Evolutionary conservation across 2,329 filamentous ascomycete genomes (phyloP).

Genomic region (Verticillium zaregamsianum): DNA sequence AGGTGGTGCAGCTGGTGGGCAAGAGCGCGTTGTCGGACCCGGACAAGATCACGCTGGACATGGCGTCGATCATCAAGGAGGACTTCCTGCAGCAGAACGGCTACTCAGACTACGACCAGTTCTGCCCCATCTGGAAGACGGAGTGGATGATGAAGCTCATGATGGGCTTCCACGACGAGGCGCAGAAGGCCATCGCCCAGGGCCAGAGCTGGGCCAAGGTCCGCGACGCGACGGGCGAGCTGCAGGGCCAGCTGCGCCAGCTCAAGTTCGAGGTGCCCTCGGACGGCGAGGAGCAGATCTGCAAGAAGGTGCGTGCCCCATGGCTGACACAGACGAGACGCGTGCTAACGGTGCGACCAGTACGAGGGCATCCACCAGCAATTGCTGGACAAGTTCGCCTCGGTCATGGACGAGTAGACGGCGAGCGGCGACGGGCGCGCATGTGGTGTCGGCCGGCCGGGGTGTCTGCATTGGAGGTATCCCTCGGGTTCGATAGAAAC

Average conservation of each 20-base stretch:
- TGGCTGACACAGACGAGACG: background rate
- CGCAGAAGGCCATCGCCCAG: constrained; percentile 89
- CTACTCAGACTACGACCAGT: constrained; percentile 98
- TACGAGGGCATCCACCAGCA: constrained; percentile 88
- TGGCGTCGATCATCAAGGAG: constrained; percentile 90
- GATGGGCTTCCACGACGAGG: constrained; percentile 96
- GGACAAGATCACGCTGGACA: constrained; percentile 97
- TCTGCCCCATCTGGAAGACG: constrained; percentile 99
- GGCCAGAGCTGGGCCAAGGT: constrained; percentile 92
- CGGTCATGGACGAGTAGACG: constrained; percentile 84
- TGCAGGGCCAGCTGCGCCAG: constrained; percentile 78
- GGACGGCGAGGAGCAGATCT: constrained; percentile 75
- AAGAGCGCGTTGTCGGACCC: constrained; percentile 94
- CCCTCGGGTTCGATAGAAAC: background rate
- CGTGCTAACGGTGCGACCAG: constrained; percentile 45
- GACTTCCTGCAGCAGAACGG: constrained; percentile 99
- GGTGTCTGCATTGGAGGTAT: background rate
- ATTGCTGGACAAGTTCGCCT: constrained; percentile 97
- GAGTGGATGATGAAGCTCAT: constrained; percentile 99
- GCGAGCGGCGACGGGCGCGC: background rate
- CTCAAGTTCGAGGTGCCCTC: constrained; percentile 96
- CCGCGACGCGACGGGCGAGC: constrained; percentile 80
- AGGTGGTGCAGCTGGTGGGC: constrained; percentile 96
- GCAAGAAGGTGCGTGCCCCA: constrained; percentile 68
- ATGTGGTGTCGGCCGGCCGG: background rate